Base-by-base conservation (phyloP, 495 filamentous ascomycete species). In the Lophium mytilinum region DNA sequence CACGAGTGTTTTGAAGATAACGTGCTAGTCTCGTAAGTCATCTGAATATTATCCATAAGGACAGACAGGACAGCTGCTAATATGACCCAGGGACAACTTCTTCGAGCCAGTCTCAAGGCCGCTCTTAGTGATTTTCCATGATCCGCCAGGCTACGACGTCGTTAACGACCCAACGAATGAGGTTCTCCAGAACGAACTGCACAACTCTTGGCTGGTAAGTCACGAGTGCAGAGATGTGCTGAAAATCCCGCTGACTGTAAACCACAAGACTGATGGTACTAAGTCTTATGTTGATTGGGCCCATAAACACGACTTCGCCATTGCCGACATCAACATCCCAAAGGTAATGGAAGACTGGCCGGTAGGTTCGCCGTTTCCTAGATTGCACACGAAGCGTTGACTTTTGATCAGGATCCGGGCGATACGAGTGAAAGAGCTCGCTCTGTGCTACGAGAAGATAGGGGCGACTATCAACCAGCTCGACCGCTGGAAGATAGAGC, bases 301-400 rank as follows among this genome's bases (percentile, higher is more conserved):
- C 0, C 66, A 83, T 39, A 71, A 76, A 12, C 80, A 87, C 45
- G 82, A 78, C 18, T 96, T 86, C 65, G 88, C 80, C 0, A 79
- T 98, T 33, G 80, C 97, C 34, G 93, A 98, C 64, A 83, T 93
- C 21, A 97, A 96, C 57, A 80, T 97, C 15, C 92, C 91, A 0
- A 83, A 83, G 57, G 79, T 85, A 58, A 72, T 88, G 35, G 83
- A 82, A 3, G 71, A 72, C 14, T 60, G 72, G 2, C 78, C 80
- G 61, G 81, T 83, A 72, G 24, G 24, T 30, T 30, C 24, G 6
- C 24, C 24, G 24, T 6, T 30, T 30, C 24, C 6, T 30, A 6
- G 24, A 30, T 30, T 30, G 24, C 6, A n/a, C 24, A 30, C 6
- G 24, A 3, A 30, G 24, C 24, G 24, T 6, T 30, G 24, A 30